Evolutionary conservation across 805 yeast species (phyloP), one percentile per base, ranked within the genome.

Genomic region (Pichia exigua): DNA sequence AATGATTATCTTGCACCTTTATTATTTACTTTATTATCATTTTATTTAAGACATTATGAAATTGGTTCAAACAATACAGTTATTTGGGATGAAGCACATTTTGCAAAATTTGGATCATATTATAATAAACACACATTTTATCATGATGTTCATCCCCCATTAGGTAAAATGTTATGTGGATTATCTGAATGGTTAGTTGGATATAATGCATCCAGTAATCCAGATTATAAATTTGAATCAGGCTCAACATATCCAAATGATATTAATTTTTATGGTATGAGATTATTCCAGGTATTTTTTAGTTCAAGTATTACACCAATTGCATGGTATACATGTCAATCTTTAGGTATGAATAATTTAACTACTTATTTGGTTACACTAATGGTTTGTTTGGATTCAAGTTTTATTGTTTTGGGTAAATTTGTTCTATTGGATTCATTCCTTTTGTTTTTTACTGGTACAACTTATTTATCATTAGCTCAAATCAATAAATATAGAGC

Each of bases 61-160:
- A 81, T 87, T 47, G 81, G 78, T 22, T 67, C 69, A 32, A 75
- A 81, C 52, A 66, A 77, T 47, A 74, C 73, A 50, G 92, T 87
- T 46, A 84, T 85, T 10, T 87, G 95, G 95, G 95, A 87, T 70
- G 95, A 87, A 66, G 94, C 95, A 7, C 95, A 87, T 72, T 87
- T 87, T 65, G 99, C 97, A 48, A 94, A 92, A 67, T 92, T 92
- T 66, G 98, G 97, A 32, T 84, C 96, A 13, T 85, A 88, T 66
- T 92, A 92, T 68, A 73, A 92, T 56, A 83, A 73, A 58, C 94
- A 88, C 59, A 95, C 88, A 62, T 89, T 87, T 65, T 92, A 91
- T 68, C 95, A 88, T 65, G 99, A 92, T 69, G 97, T 92, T 35
- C 99, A 92, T 69, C 99, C 99, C 46, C 99, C 99, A 1, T 73